Evolutionary conservation across 768 basidiomycete species (phyloP).

Genomic region (Clitopilus passeckerianus): DNA sequence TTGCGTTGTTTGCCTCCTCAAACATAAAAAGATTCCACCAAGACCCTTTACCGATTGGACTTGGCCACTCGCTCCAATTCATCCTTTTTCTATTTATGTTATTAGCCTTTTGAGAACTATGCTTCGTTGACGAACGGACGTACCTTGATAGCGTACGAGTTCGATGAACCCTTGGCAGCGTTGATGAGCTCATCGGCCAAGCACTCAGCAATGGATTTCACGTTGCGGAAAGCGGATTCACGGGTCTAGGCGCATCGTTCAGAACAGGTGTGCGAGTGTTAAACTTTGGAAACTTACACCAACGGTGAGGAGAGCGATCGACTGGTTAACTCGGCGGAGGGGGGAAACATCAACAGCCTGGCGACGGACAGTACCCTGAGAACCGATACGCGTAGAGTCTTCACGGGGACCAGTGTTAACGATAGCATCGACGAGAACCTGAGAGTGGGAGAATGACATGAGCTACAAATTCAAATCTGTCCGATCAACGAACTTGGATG

Average conservation of each 20-base stretch:
- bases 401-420: constrained; percentile 99
- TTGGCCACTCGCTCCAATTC: constrained; percentile 99
- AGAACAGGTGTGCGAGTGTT: neutral
- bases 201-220: constrained; percentile 98
- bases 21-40: neutral
- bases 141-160: constrained; percentile 99
- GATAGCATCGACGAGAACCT: constrained; percentile 97
- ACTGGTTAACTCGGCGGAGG: constrained; percentile 96
- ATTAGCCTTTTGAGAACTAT: neutral
- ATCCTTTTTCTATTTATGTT: constrained; percentile 80
- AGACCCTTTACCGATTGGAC: constrained; percentile 87
- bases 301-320: constrained; percentile 89
- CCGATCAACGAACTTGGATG: constrained; percentile 64
- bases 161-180: constrained; percentile 99
- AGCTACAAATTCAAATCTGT: neutral
- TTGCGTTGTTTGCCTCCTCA: neutral
- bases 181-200: constrained; percentile 99
- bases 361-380: constrained; percentile 98
- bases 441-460: neutral
- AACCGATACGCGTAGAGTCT: constrained; percentile 99
- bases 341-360: constrained; percentile 99
- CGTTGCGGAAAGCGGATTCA: constrained; percentile 99
- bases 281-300: constrained; percentile 59
- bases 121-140: constrained; percentile 9
- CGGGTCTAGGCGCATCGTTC: constrained; percentile 64